phyloP scores from a whole-genome alignment of 1,284 basidiomycete genomes.

The Exobasidium cylindrosporum region DNA sequence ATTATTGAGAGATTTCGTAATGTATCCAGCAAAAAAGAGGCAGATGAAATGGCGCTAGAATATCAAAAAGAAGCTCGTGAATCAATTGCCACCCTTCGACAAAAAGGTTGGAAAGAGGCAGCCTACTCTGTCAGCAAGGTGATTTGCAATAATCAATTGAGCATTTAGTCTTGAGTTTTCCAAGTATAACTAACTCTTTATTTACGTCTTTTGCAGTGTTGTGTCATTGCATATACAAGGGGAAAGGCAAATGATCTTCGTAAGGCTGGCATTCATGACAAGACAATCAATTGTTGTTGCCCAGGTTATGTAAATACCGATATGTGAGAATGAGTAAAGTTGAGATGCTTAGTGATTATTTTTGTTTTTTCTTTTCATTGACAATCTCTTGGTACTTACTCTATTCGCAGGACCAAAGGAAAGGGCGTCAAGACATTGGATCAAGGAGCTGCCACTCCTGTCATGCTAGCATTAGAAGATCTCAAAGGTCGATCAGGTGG shows the following conservation, averaged over 20 bases:
- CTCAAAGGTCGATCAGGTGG: conserved; percentile 26
- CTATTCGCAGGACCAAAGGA: conserved; percentile 24
- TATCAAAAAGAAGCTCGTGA: conserved; percentile 33
- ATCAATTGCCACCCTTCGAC: conserved; percentile 24
- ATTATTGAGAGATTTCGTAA: conserved; percentile 29
- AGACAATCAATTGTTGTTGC: conserved; percentile 44
- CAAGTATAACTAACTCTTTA: no score
- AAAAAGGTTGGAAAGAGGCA: conserved; percentile 48
- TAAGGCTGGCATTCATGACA: conserved; percentile 17
- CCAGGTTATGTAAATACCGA: conserved; percentile 51
- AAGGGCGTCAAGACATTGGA: conserved; percentile 44
- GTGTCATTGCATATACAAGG: conserved; percentile 36
- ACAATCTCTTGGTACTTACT: no score
- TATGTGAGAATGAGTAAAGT: conserved; percentile 22
- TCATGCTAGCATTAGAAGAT: conserved; percentile 37
- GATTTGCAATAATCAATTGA: no score
- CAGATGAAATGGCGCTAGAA: conserved; percentile 33
- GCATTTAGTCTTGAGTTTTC: no score
- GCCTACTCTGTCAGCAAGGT: conserved; percentile 49
- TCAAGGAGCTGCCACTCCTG: conserved; percentile 51
- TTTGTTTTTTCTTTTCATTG: no score
- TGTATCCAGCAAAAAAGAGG: conserved; percentile 25
- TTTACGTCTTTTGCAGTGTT: no score
- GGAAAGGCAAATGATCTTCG: conserved; percentile 34
- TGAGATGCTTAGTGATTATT: no score